Conservation (phyloP, 164 flowering plant species). For the Euptelea pleiosperma region DNA sequence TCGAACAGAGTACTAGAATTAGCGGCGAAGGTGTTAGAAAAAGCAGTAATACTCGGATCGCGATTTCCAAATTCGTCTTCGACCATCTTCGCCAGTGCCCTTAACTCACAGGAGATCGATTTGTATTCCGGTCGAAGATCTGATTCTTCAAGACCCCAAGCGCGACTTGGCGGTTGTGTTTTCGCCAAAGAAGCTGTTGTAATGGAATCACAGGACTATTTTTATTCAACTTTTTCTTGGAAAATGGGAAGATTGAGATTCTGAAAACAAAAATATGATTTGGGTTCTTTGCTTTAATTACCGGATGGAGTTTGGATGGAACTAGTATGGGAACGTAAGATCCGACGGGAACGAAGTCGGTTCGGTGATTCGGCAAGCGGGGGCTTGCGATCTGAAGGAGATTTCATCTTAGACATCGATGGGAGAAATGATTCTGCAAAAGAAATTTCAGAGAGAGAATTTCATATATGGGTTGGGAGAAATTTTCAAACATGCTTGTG, state of each 20-base stretch:
- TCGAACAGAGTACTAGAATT: constrained; percentile 48
- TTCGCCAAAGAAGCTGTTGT: constrained; percentile 45
- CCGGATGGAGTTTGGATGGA: constrained; percentile 53
- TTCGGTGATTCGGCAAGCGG: constrained; percentile 63
- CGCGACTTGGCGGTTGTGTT: constrained; percentile 30
- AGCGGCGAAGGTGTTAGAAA: not conserved
- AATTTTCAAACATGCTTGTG: no score
- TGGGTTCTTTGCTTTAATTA: no score
- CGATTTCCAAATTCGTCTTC: constrained; percentile 37
- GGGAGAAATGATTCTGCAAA: constrained; percentile 8
- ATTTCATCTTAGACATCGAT: constrained; percentile 40
- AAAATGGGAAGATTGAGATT: no score
- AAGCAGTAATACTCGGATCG: constrained; percentile 3
- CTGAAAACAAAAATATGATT: no score
- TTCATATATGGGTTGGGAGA: no score
- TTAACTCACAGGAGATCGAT: constrained; percentile 56
- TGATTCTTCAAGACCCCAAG: constrained; percentile 23
- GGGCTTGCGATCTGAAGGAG: constrained; percentile 48
- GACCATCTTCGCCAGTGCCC: constrained; percentile 64
- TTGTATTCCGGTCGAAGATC: constrained; percentile 53
- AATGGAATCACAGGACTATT: no score
- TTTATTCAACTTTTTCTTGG: no score
- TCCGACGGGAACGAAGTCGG: constrained; percentile 47
- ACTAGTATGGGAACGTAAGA: constrained; percentile 37
- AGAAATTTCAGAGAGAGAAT: no score